phyloP scores from a whole-genome alignment of 495 filamentous ascomycete species.

The Viridothelium virens region DNA sequence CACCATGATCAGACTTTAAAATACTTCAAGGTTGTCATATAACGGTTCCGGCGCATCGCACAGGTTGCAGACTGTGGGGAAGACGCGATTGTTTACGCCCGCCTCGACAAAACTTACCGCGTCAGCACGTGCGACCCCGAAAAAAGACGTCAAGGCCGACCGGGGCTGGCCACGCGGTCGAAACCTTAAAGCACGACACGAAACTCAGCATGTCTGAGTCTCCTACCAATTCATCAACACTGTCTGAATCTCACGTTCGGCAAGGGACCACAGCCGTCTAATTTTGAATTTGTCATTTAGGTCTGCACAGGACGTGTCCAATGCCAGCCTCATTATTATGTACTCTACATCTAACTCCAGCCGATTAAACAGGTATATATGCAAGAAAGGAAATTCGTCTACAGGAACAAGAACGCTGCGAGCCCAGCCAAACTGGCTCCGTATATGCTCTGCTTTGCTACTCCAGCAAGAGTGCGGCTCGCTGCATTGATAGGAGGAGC shows the following conservation, averaged over 20 bases:
- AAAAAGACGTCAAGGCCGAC: too few relatives aligned
- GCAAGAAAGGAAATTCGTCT: constrained; percentile 11
- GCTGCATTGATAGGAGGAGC: background rate
- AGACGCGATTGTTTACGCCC: constrained; percentile 10
- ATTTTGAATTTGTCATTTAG: background rate
- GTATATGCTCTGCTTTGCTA: background rate
- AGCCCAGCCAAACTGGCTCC: background rate
- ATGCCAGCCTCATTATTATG: background rate
- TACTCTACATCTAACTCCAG: background rate
- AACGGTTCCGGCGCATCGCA: background rate
- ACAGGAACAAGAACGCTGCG: background rate
- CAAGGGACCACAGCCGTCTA: background rate
- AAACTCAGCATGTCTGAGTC: background rate
- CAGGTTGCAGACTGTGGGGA: background rate
- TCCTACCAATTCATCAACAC: background rate
- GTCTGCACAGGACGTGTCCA: background rate
- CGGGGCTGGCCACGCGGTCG: too few relatives aligned
- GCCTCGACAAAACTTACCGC: constrained; percentile 2
- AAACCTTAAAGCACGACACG: too few relatives aligned
- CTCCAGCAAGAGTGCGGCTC: background rate
- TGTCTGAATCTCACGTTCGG: background rate
- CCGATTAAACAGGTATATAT: constrained; percentile 3
- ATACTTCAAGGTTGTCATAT: background rate
- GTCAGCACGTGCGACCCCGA: background rate
- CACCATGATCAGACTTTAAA: constrained; percentile 36